These are phyloP conservation scores for Hymenoscyphus albidus DNA, from an alignment of 2,329 filamentous ascomycete genomes.

Conservation along the genomic window DNA sequence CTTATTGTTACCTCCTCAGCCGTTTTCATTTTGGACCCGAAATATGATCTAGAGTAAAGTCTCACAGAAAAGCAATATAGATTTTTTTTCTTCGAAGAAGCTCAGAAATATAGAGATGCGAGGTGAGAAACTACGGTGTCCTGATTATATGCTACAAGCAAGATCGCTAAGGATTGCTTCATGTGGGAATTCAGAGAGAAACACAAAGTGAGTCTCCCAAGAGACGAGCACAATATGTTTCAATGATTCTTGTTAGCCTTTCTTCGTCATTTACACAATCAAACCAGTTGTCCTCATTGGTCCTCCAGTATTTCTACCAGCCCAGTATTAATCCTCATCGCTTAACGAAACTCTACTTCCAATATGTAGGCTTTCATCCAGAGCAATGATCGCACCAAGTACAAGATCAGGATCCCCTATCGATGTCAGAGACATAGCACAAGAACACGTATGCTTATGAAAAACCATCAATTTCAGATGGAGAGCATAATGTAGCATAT, in stretches of 20 bases:
- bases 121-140: constrained; percentile 16
- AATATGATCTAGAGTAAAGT: constrained; percentile 21
- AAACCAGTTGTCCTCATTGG: constrained; percentile 43
- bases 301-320: constrained; percentile 37
- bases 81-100: constrained; percentile 33
- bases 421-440: constrained; percentile 45
- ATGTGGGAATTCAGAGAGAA: constrained; percentile 40
- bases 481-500: constrained; percentile 41
- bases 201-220: constrained; percentile 29
- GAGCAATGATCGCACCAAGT: constrained; percentile 28
- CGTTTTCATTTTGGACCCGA: constrained; percentile 27
- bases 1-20: constrained; percentile 41
- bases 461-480: constrained; percentile 37
- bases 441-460: constrained; percentile 38
- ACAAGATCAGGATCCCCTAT: constrained; percentile 35
- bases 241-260: constrained; percentile 29
- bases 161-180: constrained; percentile 38
- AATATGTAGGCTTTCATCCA: constrained; percentile 37
- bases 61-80: constrained; percentile 32
- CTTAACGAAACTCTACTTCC: constrained; percentile 36
- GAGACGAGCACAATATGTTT: background rate
- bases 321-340: constrained; percentile 27
- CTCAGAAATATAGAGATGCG: constrained; percentile 31
- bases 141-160: constrained; percentile 39
- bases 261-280: constrained; percentile 39